Percentiles rank a stretch among this genome's conserved stretches.
phyloP scores from a whole-genome alignment of 2,329 filamentous ascomycete species.

The Pseudogymnoascus sp. region DNA sequence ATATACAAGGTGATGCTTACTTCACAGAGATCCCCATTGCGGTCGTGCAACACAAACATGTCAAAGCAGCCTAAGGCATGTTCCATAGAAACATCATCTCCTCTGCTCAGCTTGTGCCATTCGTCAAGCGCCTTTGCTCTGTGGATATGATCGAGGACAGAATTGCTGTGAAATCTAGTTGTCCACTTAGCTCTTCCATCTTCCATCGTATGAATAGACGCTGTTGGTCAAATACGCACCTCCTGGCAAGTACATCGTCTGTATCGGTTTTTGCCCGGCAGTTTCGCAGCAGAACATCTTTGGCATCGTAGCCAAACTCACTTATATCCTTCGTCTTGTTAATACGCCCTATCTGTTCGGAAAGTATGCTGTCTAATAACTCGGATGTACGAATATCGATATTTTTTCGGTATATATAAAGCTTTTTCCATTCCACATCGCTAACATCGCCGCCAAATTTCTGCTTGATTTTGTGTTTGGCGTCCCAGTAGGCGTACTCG shows the following conservation, averaged over 20 bases:
- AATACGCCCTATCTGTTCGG: slow-evolving; percentile 62
- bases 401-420: slow-evolving; percentile 51
- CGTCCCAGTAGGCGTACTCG: slow-evolving; percentile 69
- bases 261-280: slow-evolving; percentile 46
- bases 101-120: slow-evolving; percentile 54
- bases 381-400: slow-evolving; percentile 44
- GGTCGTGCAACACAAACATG: slow-evolving; percentile 73
- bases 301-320: slow-evolving; percentile 73
- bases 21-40: slow-evolving; percentile 65
- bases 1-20: slow-evolving; percentile 29
- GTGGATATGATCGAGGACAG: slow-evolving; percentile 71
- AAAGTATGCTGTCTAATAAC: slow-evolving; percentile 61
- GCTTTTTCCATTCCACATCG: slow-evolving; percentile 63
- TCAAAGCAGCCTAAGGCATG: slow-evolving; percentile 75
- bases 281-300: slow-evolving; percentile 70
- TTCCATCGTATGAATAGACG: slow-evolving; percentile 10
- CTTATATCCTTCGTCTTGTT: slow-evolving; percentile 64
- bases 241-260: slow-evolving; percentile 70
- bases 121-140: slow-evolving; percentile 68
- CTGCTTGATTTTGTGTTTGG: slow-evolving; percentile 49
- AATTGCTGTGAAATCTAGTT: slow-evolving; percentile 64
- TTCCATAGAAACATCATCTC: slow-evolving; percentile 56
- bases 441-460: slow-evolving; percentile 48
- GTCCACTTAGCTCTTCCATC: slow-evolving; percentile 12
- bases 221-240: slow-evolving; percentile 33